These are phyloP conservation scores for Spathaspora girioi DNA, from an alignment of 805 yeast genomes.

Conservation along the genomic window DNA sequence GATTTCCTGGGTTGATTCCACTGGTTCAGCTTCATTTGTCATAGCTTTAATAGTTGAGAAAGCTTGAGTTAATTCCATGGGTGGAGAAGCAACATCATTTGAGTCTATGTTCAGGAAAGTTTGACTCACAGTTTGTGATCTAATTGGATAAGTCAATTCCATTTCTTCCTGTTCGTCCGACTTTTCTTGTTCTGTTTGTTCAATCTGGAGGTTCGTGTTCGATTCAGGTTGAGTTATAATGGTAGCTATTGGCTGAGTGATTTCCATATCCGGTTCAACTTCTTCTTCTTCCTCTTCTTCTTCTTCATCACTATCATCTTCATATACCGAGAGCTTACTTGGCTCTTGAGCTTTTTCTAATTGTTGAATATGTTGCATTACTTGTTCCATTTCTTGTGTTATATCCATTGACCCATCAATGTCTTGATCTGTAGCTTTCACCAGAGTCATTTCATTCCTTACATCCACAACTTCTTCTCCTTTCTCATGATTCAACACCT, in stretches of 20 bases:
- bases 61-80: conserved; percentile 20
- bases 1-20: conserved; percentile 8
- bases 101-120: no score
- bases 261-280: conserved; percentile 15
- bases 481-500: no score
- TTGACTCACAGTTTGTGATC: not conserved
- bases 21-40: not conserved
- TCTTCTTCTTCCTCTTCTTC: not conserved
- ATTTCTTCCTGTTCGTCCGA: conserved; percentile 15
- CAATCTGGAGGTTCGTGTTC: no score
- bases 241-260: conserved; percentile 11
- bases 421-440: not conserved
- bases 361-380: not conserved
- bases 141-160: conserved; percentile 22
- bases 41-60: not conserved
- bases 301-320: not conserved
- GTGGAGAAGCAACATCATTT: no score
- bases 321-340: not conserved
- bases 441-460: no score
- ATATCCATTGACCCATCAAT: conserved; percentile 7
- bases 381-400: conserved; percentile 4
- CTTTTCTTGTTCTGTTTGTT: no score
- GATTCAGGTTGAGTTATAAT: not conserved
- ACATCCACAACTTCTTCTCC: no score
- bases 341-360: not conserved